Conservation (phyloP, 139 green algal genomes). For the Pleodorina starrii region DNA sequence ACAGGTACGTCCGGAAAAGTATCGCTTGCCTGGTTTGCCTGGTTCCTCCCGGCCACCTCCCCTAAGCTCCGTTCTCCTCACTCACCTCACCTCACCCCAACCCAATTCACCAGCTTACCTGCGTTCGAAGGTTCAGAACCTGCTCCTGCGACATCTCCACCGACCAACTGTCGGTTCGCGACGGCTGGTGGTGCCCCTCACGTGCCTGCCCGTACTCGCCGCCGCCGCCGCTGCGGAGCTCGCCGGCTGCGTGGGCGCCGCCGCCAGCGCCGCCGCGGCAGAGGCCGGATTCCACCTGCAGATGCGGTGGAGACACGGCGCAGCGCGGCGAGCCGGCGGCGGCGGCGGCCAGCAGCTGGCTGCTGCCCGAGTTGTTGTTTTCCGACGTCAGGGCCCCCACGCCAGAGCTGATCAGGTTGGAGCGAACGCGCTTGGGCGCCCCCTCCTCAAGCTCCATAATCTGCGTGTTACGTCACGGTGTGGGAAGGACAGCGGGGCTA, state of each 20-base stretch:
- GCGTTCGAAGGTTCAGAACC: background rate
- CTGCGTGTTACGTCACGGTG: no score
- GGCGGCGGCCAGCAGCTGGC: no score
- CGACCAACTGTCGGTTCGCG: background rate
- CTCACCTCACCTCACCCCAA: no score
- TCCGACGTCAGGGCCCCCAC: background rate
- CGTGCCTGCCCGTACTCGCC: no score
- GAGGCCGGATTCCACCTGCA: background rate
- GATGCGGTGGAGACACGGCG: no score
- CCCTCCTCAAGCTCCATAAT: constrained; percentile 30
- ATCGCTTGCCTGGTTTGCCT: no score
- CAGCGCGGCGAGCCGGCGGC: background rate
- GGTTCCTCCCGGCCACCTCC: background rate
- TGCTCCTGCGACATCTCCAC: background rate
- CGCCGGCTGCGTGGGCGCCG: background rate
- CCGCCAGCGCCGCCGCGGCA: background rate
- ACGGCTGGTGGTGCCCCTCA: no score
- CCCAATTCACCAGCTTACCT: background rate
- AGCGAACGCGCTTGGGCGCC: background rate
- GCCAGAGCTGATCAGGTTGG: background rate
- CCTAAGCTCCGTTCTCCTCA: background rate
- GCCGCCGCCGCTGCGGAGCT: background rate
- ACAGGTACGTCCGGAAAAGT: no score
- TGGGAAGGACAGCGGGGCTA: no score
- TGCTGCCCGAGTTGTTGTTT: no score